Conservation (phyloP, 2,329 filamentous ascomycete genomes). For the Colletotrichum simmondsii region DNA sequence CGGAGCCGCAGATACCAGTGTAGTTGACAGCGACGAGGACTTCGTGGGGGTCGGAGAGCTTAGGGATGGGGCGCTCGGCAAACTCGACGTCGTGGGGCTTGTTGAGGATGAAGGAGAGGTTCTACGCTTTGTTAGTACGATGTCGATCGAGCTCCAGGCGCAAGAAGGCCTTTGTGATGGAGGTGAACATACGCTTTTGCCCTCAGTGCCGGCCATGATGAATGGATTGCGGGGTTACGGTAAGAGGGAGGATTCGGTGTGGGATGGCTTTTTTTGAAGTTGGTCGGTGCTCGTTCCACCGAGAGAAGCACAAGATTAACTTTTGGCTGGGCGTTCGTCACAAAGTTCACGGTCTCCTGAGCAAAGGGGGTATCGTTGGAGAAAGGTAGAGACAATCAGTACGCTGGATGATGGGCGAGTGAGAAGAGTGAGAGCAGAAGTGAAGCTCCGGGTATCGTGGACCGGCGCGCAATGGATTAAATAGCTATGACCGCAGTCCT, state of each 20-base stretch:
- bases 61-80: constrained; percentile 79
- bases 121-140: constrained; percentile 59
- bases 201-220: constrained; percentile 33
- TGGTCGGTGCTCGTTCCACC: constrained; percentile 13
- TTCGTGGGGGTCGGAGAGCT: constrained; percentile 74
- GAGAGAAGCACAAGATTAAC: not conserved
- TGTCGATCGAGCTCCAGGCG: not conserved
- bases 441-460: constrained; percentile 6
- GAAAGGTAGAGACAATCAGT: not conserved
- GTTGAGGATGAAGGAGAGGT: constrained; percentile 87
- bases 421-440: not conserved
- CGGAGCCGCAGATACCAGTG: constrained; percentile 90
- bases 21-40: constrained; percentile 85
- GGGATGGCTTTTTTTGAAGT: not conserved
- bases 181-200: constrained; percentile 32
- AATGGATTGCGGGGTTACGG: not conserved
- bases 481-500: constrained; percentile 1
- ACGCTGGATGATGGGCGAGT: not conserved
- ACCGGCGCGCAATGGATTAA: constrained; percentile 25
- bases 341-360: not conserved
- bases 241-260: not conserved
- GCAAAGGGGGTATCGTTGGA: constrained; percentile 10
- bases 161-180: not conserved
- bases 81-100: constrained; percentile 78
- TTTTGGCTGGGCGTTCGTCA: not conserved